Conservation (phyloP, 75 land plant species). For the Pinus taeda region DNA sequence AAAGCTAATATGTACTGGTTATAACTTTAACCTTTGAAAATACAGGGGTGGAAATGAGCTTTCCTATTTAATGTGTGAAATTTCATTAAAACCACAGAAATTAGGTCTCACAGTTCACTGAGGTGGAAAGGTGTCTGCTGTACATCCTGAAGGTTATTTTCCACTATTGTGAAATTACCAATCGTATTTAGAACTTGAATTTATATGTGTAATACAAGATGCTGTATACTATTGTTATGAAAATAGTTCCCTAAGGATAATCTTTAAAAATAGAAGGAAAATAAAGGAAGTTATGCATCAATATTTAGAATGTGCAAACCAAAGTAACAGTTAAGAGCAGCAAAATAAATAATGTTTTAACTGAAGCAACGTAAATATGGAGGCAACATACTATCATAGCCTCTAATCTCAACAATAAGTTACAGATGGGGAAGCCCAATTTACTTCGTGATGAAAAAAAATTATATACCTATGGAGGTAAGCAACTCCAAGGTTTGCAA, state of each 20-base stretch:
- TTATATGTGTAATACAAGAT: neutral
- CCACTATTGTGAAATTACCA: neutral
- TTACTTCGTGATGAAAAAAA: neutral
- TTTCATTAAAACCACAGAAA: too few species aligned
- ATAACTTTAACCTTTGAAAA: too few species aligned
- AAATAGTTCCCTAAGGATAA: neutral
- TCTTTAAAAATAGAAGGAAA: neutral
- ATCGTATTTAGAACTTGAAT: neutral
- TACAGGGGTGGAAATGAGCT: too few species aligned
- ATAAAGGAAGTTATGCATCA: neutral
- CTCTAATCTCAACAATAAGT: too few species aligned
- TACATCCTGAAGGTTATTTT: neutral
- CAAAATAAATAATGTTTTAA: neutral
- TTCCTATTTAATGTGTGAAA: too few species aligned
- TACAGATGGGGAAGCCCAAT: too few species aligned
- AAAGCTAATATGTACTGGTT: too few species aligned
- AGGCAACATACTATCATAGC: neutral
- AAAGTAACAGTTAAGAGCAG: neutral
- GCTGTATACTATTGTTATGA: neutral
- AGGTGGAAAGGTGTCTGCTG: too few species aligned
- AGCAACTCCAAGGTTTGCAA: slow-evolving; percentile 83
- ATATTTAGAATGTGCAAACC: neutral
- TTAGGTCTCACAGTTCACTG: too few species aligned
- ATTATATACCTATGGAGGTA: slow-evolving; percentile 60
- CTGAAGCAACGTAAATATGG: neutral